Percentiles rank a stretch among this genome's conserved stretches.
These are phyloP conservation scores for Choiromyces venosus DNA, from an alignment of 495 filamentous ascomycete species.

Conservation along the genomic window DNA sequence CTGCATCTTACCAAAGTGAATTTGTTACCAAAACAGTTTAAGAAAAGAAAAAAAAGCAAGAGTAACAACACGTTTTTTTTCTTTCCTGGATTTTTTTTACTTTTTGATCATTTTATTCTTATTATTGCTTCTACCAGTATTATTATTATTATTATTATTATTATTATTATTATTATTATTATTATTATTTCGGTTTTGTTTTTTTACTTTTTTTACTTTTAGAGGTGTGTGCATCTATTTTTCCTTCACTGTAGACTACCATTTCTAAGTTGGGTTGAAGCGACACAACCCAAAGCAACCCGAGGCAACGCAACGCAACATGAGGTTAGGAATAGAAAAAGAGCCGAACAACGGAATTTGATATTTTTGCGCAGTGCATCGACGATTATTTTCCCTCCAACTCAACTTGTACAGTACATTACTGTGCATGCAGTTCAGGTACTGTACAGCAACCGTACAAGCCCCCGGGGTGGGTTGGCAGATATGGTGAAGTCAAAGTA, in stretches of 20 bases:
- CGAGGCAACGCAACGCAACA: not conserved
- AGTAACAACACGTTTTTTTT: not conserved
- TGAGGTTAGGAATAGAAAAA: not conserved
- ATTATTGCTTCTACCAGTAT: not conserved
- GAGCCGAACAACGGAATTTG: not conserved
- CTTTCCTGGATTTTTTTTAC: not conserved
- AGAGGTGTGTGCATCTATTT: not conserved
- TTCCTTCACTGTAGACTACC: no score
- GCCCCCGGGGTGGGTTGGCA: not conserved
- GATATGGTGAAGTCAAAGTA: not conserved
- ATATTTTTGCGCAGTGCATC: not conserved
- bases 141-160: not conserved
- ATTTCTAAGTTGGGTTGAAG: not conserved
- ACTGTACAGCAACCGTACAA: not conserved
- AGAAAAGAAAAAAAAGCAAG: not conserved
- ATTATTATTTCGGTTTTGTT: not conserved
- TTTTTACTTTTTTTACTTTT: not conserved
- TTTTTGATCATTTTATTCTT: not conserved
- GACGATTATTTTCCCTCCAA: not conserved
- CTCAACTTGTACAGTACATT: not conserved
- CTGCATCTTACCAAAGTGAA: slow-evolving; percentile 33
- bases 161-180: no score
- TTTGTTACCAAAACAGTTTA: slow-evolving; percentile 26
- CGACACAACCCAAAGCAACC: not conserved
- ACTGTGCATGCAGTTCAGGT: not conserved